phyloP scores from a whole-genome alignment of 2,329 filamentous ascomycete genomes.

The Talaromyces sp. region DNA sequence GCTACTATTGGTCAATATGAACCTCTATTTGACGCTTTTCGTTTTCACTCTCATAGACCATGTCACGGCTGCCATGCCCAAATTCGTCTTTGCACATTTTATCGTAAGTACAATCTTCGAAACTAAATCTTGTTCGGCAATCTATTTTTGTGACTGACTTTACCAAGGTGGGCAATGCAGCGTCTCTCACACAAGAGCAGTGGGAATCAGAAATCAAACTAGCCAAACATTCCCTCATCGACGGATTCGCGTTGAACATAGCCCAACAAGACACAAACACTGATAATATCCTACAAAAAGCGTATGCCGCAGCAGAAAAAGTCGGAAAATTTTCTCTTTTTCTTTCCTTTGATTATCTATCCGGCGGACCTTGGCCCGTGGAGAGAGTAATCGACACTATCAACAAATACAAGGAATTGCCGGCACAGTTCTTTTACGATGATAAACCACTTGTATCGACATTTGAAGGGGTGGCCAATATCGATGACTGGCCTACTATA shows the following conservation, averaged over 20 bases:
- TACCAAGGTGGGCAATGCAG: slow-evolving; percentile 28
- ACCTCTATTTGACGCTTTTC: slow-evolving; percentile 13
- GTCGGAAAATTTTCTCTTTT: slow-evolving; percentile 33
- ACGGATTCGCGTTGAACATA: slow-evolving; percentile 43
- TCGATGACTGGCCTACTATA: slow-evolving; percentile 40
- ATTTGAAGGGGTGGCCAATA: slow-evolving; percentile 44
- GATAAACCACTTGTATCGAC: slow-evolving; percentile 39
- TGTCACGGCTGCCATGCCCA: slow-evolving; percentile 8
- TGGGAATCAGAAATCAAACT: slow-evolving; percentile 30
- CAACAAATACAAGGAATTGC: slow-evolving; percentile 24
- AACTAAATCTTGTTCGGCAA: no score
- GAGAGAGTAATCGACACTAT: slow-evolving; percentile 27
- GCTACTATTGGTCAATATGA: slow-evolving; percentile 1
- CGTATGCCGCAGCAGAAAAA: slow-evolving; percentile 26
- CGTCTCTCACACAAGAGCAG: slow-evolving; percentile 12
- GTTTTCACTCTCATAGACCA: slow-evolving; percentile 10
- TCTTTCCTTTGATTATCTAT: slow-evolving; percentile 38
- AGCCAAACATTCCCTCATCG: slow-evolving; percentile 37
- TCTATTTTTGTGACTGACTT: not conserved
- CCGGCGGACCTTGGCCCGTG: slow-evolving; percentile 30
- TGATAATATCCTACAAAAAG: slow-evolving; percentile 22
- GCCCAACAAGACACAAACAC: slow-evolving; percentile 27
- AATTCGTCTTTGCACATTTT: slow-evolving; percentile 28
- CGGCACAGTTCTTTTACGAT: slow-evolving; percentile 29
- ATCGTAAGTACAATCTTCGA: slow-evolving; percentile 20